phyloP scores from a whole-genome alignment of 495 filamentous ascomycete species.

The Aspergillus taichungensis region DNA sequence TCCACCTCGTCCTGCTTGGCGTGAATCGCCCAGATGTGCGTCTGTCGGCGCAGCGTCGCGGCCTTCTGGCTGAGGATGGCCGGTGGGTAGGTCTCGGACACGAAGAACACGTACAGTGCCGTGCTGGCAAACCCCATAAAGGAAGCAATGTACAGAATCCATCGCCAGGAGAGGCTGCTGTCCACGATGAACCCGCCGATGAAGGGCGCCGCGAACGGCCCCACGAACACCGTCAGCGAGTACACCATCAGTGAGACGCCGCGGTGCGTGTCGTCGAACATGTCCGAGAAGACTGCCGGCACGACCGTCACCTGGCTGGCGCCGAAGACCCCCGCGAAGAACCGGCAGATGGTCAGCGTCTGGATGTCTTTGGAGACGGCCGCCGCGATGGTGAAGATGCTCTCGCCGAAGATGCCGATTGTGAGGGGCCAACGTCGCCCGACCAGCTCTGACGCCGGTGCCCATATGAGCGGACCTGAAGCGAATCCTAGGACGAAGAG shows the following conservation, averaged over 20 bases:
- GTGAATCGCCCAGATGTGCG: conserved; percentile 28
- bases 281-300: conserved; percentile 31
- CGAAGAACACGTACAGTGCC: conserved; percentile 8
- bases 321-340: conserved; percentile 33
- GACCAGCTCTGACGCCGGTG: conserved; percentile 61
- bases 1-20: conserved; percentile 31
- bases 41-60: conserved; percentile 14
- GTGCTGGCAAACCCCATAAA: conserved; percentile 13
- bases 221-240: conserved; percentile 27
- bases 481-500: conserved; percentile 36
- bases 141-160: conserved; percentile 23
- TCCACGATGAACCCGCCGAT: conserved; percentile 22
- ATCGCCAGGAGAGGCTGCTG: conserved; percentile 25
- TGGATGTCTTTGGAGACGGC: conserved; percentile 45
- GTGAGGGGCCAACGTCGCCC: conserved; percentile 44
- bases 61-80: conserved; percentile 18
- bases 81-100: conserved; percentile 21
- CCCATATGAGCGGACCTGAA: conserved; percentile 37
- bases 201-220: conserved; percentile 30
- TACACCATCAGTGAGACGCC: conserved; percentile 33
- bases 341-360: conserved; percentile 32
- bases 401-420: conserved; percentile 32
- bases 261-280: conserved; percentile 28
- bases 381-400: conserved; percentile 37
- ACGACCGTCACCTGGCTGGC: conserved; percentile 29